Conservation (phyloP, 1,284 basidiomycete genomes). For the Sporisorium scitamineum region DNA sequence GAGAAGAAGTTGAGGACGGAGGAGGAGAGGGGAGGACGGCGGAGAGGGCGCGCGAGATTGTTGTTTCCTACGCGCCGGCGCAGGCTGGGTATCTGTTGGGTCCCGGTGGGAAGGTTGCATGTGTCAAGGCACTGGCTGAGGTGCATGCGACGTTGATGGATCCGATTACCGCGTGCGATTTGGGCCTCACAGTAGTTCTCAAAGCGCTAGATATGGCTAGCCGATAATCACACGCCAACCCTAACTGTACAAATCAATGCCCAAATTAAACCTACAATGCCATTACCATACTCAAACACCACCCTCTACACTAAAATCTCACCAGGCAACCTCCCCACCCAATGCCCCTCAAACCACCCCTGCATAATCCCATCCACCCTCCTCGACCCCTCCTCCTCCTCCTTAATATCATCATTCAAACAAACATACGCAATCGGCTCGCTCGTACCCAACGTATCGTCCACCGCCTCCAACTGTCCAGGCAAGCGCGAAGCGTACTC, state of each 20-base stretch:
- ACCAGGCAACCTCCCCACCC: slow-evolving; percentile 20
- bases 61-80: slow-evolving; percentile 64
- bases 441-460: slow-evolving; percentile 10
- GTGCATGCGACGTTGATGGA: slow-evolving; percentile 61
- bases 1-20: slow-evolving; percentile 29
- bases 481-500: slow-evolving; percentile 34
- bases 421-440: slow-evolving; percentile 40
- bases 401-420: slow-evolving; percentile 55
- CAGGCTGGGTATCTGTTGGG: slow-evolving; percentile 66
- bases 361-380: slow-evolving; percentile 43
- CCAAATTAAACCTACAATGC: too few species aligned
- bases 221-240: slow-evolving; percentile 21
- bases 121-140: slow-evolving; percentile 58
- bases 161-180: slow-evolving; percentile 50
- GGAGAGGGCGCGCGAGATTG: slow-evolving; percentile 56
- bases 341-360: slow-evolving; percentile 35
- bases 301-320: too few species aligned
- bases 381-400: slow-evolving; percentile 17
- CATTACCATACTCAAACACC: too few species aligned
- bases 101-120: slow-evolving; percentile 62
- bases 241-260: neutral
- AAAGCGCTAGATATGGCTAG: slow-evolving; percentile 59
- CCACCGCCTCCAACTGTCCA: slow-evolving; percentile 27
- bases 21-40: slow-evolving; percentile 53
- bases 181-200: slow-evolving; percentile 55